Percentiles rank a stretch among this genome's conserved stretches.
These are phyloP conservation scores for Diaporthe longicolla DNA, from an alignment of 2,329 filamentous ascomycete genomes.

Conservation along the genomic window DNA sequence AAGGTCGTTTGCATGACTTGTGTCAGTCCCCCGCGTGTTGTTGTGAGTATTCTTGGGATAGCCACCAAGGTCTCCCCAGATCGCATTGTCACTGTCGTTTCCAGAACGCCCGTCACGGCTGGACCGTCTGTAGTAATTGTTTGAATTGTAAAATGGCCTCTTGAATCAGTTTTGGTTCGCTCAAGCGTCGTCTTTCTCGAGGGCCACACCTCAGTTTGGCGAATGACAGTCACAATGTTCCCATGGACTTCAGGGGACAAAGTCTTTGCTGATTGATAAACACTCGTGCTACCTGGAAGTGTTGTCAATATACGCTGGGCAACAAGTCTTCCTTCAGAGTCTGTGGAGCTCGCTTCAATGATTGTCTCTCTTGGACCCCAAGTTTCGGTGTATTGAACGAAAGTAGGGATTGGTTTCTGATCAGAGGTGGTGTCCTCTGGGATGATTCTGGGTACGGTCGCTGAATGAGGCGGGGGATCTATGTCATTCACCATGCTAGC, in stretches of 20 bases:
- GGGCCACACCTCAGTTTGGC: slow-evolving; percentile 12
- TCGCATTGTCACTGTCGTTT: background rate
- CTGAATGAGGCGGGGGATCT: background rate
- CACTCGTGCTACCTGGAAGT: background rate
- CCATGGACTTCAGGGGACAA: background rate
- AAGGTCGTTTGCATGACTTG: background rate
- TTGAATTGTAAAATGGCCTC: background rate
- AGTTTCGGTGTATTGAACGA: background rate
- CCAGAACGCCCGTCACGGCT: background rate
- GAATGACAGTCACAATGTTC: background rate
- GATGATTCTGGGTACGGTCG: background rate
- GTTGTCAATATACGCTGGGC: background rate
- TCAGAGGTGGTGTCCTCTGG: background rate
- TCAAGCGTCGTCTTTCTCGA: background rate
- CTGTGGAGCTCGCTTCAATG: background rate
- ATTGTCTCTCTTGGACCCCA: background rate
- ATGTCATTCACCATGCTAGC: background rate
- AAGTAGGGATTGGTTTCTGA: background rate
- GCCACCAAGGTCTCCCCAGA: slow-evolving; percentile 12
- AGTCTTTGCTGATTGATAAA: background rate
- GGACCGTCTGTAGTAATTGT: background rate
- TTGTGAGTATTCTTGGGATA: background rate
- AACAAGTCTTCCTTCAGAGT: background rate
- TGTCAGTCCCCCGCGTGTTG: background rate
- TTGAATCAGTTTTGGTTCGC: background rate